A percentile compares a stretch with the other conserved stretches of the same genome.
These are phyloP conservation scores for Chalciporus chontae DNA, from an alignment of 768 basidiomycete genomes.

Conservation along the genomic window DNA sequence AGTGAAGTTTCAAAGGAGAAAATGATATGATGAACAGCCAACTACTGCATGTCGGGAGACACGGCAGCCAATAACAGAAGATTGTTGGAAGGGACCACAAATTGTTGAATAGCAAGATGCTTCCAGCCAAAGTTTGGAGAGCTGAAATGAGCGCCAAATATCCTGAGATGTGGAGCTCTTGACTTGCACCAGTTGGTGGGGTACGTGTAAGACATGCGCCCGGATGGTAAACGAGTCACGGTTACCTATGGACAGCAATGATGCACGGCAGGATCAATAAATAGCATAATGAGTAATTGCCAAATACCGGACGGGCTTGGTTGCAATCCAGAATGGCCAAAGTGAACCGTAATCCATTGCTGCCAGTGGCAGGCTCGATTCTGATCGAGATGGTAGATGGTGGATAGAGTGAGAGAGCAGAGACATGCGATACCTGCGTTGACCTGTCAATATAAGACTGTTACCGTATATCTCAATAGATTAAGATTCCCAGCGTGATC, in stretches of 20 bases:
- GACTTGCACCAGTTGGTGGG: neutral
- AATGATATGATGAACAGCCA: constrained; percentile 17
- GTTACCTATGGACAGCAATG: constrained; percentile 11
- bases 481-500: neutral
- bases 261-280: constrained; percentile 3
- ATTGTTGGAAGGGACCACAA: neutral
- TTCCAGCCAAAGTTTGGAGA: neutral
- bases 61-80: neutral
- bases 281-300: neutral
- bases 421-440: constrained; percentile 1
- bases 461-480: constrained; percentile 2
- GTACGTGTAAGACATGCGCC: neutral
- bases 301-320: neutral
- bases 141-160: neutral
- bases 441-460: constrained; percentile 1
- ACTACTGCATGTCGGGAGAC: constrained; percentile 12
- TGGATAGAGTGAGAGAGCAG: constrained; percentile 1
- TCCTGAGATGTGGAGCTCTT: neutral
- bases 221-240: neutral
- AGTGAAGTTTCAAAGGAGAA: constrained; percentile 5
- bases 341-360: neutral
- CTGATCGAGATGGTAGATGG: neutral
- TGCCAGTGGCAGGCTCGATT: neutral
- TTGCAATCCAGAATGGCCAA: constrained; percentile 1
- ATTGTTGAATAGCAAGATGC: neutral